Base-by-base conservation (phyloP, 164 flowering plant genomes). In the Umbilicus rupestris region DNA sequence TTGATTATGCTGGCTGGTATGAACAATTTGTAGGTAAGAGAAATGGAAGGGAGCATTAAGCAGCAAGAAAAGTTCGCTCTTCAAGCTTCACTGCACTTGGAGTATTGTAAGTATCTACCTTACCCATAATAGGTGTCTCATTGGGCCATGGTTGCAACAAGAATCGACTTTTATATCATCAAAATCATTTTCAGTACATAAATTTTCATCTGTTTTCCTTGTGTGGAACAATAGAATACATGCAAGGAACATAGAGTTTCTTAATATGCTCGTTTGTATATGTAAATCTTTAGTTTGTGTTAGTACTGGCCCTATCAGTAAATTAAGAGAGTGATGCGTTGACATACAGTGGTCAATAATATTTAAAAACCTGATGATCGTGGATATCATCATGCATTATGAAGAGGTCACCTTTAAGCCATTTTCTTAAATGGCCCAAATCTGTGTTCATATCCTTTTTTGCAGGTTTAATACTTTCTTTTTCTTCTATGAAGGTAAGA, bases 41-140 rank as follows among this genome's bases (percentile, higher is more conserved):
- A 83, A 49, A 35, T 83, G 82, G 96, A 87, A 72, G 62, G 47
- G 52, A 71, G 68, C 75, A 47, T 79, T 58, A 90, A 84, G 79
- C 81, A 86, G 67, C 85, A 90, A 33, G 84, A 90, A 58, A 86
- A 78, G 71, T 62, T 73, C 73, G 91, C 92, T 58, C 5, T 72
- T 58, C 80, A 81, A 79, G 95, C 88, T 74, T 74, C 93, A 14
- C 6, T 67, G 71, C 77, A 80, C 28, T 69, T 72, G 41, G 87
- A 90, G 45, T 35, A 82, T 5, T 83, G 98, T 90, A 79, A 85
- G 85, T 78, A 31, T 3, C 49, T 65, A 66, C 1, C 46, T 63
- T 28, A 35, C 5, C 30, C 28, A 29, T 29, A 8, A 35, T 35
- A 12, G 28, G 58, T 49, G 11, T 39, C 28, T 30, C 42, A 50